A percentile compares a stretch with the other conserved stretches of the same genome.
phyloP scores from a whole-genome alignment of 2,329 filamentous ascomycete genomes.

The Xylaria sp. region DNA sequence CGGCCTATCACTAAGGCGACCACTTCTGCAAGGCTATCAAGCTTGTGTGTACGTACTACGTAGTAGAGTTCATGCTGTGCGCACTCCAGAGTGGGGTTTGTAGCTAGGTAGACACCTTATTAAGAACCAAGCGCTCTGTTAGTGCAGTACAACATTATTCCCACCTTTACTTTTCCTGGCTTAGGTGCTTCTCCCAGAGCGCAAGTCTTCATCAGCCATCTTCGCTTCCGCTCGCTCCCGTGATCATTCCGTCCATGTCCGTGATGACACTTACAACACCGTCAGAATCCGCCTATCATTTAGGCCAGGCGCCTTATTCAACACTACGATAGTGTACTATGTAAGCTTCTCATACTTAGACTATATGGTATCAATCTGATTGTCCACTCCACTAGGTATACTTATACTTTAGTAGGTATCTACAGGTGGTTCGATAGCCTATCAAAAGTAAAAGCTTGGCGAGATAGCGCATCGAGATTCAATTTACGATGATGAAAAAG shows the following conservation, averaged over 20 bases:
- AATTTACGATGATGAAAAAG: background rate
- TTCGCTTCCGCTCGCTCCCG: constrained; percentile 18
- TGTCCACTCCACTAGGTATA: no score
- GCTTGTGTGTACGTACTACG: background rate
- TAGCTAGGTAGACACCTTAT: background rate
- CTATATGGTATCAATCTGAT: background rate
- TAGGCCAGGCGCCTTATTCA: constrained; percentile 14
- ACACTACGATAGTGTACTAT: constrained; percentile 5
- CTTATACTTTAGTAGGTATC: no score
- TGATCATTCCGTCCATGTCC: constrained; percentile 11
- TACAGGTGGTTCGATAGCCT: background rate
- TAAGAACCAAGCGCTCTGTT: background rate
- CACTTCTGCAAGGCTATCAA: constrained; percentile 35
- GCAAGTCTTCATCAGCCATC: constrained; percentile 13
- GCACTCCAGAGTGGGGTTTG: constrained; percentile 12
- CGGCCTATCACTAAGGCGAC: constrained; percentile 15
- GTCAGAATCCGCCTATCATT: background rate
- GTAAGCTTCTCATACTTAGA: background rate
- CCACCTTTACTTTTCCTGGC: constrained; percentile 1
- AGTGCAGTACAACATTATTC: background rate
- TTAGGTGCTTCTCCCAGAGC: background rate
- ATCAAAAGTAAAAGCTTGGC: no score
- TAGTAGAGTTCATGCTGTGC: constrained; percentile 20
- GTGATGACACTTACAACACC: constrained; percentile 22
- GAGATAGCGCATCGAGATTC: background rate